Conservation (phyloP, 345 rosid species). For the Corymbia maculata region DNA sequence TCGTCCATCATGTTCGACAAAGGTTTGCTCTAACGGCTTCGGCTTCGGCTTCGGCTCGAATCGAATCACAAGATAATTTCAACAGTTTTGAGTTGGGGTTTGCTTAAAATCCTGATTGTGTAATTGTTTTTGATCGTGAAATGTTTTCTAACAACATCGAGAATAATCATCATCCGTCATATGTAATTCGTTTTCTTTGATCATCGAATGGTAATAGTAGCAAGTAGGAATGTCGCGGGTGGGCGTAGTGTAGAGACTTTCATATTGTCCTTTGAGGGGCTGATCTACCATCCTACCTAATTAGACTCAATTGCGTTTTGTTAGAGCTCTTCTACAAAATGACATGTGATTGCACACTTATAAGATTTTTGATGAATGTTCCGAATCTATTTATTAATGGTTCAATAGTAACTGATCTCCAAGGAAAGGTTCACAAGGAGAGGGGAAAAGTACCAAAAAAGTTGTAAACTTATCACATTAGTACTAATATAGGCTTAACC, state of each 20-base stretch:
- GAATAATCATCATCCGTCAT: not conserved
- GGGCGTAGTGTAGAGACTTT: not conserved
- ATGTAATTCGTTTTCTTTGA: not conserved
- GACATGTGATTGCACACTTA: not conserved
- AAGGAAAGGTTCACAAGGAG: too few species aligned
- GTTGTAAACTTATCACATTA: too few species aligned
- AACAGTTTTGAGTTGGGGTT: not conserved
- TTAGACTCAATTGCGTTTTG: not conserved
- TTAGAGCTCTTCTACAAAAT: not conserved
- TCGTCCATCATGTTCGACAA: accelerated
- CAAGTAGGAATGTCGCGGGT: not conserved
- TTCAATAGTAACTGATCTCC: too few species aligned
- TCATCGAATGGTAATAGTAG: not conserved
- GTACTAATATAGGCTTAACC: too few species aligned
- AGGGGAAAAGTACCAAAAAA: too few species aligned
- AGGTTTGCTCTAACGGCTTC: not conserved
- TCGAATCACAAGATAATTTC: not conserved
- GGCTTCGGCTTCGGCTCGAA: accelerated
- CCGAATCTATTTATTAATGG: too few species aligned
- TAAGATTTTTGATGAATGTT: too few species aligned
- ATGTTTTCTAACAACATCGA: not conserved
- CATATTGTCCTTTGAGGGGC: accelerated
- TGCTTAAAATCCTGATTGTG: not conserved
- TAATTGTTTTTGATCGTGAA: not conserved
- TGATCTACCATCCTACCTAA: not conserved